Evolutionary conservation across 2,329 filamentous ascomycete genomes (phyloP), one percentile per base, ranked within the genome.

Genomic region (Alternaria triticina): DNA sequence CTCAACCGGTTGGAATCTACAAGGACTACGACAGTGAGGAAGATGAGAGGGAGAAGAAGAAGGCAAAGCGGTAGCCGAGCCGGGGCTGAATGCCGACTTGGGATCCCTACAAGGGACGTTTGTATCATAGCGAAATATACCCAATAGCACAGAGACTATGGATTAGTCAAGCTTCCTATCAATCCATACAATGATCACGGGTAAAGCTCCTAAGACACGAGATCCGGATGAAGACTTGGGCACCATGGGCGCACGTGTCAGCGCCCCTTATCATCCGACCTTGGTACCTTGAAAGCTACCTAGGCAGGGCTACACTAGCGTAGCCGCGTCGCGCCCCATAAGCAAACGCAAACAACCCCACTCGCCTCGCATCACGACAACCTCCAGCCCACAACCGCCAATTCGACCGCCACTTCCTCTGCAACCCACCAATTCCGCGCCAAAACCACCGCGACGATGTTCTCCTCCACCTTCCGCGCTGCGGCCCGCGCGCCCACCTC

Each of bases 1-100:
- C 94, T 40, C 95, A 98, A 82, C 96, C 96, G 0, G 90, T 94
- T 70, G 93, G 94, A 25, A 91, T 97, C 69, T 99, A 96, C 82
- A 91, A 92, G 8, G 92, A 97, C 46, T 74, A 96, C 33, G 96
- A 94, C 78, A 95, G 97, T 74, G 92, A 94, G 15, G 94, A 97
- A 68, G 90, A 84, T 17, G 87, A 86, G 4, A 89, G 88, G n/a
- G 88, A 92, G 33, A 91, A 89, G 81, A 89, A 89, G 79, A 86
- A 67, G 60, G 66, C 58, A 27, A 78, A 72, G 67, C 65, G 68
- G 54, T 78, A 65, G 43, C 27, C 7, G 27, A 50, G 47, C 15
- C n/a, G 20, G 36, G 13, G 36, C 3, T 27, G 20, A 7, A 52
- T 46, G 11, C n/a, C 12, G 22, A 44, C 47, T 11, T 54, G 67